These are phyloP conservation scores for Talaromyces trachyspermus DNA, from an alignment of 495 filamentous ascomycete species.

Conservation along the genomic window DNA sequence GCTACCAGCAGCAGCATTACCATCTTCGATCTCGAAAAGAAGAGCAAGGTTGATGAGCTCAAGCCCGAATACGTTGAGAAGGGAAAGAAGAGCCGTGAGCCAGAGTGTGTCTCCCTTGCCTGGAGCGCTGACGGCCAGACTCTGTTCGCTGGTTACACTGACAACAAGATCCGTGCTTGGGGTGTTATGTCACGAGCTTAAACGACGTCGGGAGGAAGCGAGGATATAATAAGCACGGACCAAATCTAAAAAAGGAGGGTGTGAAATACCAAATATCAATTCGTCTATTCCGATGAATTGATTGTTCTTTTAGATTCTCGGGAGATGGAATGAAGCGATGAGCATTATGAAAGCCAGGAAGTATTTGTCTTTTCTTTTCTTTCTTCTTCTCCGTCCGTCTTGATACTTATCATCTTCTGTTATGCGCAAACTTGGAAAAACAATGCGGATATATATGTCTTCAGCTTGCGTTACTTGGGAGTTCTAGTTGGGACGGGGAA, in stretches of 20 bases:
- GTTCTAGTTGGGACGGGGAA: neutral
- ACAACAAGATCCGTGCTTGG: constrained; percentile 99
- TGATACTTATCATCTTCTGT: too few species aligned
- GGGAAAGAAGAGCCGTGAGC: constrained; percentile 98
- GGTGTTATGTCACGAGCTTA: constrained; percentile 78
- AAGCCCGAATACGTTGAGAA: constrained; percentile 96
- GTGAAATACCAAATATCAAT: constrained; percentile 5
- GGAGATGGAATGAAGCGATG: constrained; percentile 10
- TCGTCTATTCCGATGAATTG: constrained; percentile 8
- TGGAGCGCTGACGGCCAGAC: constrained; percentile 99
- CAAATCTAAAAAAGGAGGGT: neutral
- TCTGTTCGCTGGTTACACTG: constrained; percentile 98
- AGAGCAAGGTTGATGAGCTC: constrained; percentile 99
- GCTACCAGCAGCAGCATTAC: constrained; percentile 95
- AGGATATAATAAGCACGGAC: neutral
- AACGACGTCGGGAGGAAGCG: constrained; percentile 2
- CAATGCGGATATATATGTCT: neutral
- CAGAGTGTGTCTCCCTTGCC: constrained; percentile 93
- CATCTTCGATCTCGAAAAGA: constrained; percentile 99
- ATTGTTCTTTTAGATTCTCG: constrained; percentile 4
- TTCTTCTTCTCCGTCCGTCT: too few species aligned
- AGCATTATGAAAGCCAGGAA: constrained; percentile 11
- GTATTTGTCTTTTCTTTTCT: constrained; percentile 1
- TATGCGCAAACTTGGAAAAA: too few species aligned
- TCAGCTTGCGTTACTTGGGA: neutral